These are phyloP conservation scores for Ilex asprella DNA, from an alignment of 257 asterid species.

Conservation along the genomic window DNA sequence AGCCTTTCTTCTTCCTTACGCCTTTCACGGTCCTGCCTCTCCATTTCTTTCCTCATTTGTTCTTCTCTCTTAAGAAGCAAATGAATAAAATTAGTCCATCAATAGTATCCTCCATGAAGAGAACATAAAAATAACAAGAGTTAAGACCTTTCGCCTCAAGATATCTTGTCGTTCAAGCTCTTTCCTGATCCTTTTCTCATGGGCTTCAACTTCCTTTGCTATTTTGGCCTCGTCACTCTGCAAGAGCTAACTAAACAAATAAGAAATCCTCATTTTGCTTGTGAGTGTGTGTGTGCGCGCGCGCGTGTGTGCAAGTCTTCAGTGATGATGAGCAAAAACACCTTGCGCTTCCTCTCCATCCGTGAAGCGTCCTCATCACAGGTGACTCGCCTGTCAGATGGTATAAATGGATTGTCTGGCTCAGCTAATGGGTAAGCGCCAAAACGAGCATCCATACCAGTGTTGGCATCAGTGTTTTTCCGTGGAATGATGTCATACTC, in stretches of 20 bases:
- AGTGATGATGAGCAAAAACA: conserved; percentile 15
- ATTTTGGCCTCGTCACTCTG: conserved; percentile 80
- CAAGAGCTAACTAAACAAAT: conserved; percentile 14
- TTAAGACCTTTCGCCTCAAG: conserved; percentile 56
- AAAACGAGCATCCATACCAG: conserved; percentile 36
- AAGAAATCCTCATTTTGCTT: background rate
- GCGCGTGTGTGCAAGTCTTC: too few relatives aligned
- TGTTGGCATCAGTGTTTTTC: conserved; percentile 26
- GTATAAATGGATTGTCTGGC: conserved; percentile 30
- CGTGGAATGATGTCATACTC: conserved; percentile 42
- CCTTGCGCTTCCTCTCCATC: conserved; percentile 83
- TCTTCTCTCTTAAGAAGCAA: conserved; percentile 61
- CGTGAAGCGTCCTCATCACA: conserved; percentile 44
- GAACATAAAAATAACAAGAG: background rate
- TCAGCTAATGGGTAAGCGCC: conserved; percentile 35
- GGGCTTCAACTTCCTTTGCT: conserved; percentile 78
- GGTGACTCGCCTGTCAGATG: conserved; percentile 45
- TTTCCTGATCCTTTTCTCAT: conserved; percentile 77
- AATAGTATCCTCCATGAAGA: background rate
- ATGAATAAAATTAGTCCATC: background rate
- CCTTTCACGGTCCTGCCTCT: conserved; percentile 80
- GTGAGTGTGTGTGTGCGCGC: too few relatives aligned
- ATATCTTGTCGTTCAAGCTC: conserved; percentile 87
- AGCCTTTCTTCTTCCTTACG: conserved; percentile 81
- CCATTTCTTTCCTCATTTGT: conserved; percentile 84